Conservation (phyloP, 257 asterid species). For the Przewalskia tangutica region DNA sequence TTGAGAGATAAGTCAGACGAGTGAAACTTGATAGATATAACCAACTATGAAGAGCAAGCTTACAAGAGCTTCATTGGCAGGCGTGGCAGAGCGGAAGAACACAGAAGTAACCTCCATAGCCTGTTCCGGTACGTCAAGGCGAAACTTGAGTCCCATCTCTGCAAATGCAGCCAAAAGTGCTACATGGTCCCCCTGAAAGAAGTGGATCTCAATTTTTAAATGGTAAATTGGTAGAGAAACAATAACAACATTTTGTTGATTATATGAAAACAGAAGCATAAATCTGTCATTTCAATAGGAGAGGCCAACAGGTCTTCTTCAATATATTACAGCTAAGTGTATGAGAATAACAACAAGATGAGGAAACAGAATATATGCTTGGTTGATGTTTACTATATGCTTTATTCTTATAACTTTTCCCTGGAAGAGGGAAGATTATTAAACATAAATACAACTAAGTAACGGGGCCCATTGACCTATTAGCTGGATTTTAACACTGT, state of each 20-base stretch:
- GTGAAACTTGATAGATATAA: background rate
- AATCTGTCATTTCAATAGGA: background rate
- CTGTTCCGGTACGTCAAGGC: conserved; percentile 90
- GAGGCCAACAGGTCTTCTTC: background rate
- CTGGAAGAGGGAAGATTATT: background rate
- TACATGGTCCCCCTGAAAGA: conserved; percentile 87
- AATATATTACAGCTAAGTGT: background rate
- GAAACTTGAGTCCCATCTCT: conserved; percentile 93
- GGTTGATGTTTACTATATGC: background rate
- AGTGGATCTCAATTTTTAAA: conserved; percentile 5
- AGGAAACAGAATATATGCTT: background rate
- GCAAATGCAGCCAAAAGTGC: conserved; percentile 85
- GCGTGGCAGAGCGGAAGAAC: conserved; percentile 81
- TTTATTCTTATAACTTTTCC: background rate
- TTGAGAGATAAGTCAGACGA: conserved; percentile 16
- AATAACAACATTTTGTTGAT: background rate
- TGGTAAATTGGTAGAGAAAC: background rate
- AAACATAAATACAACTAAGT: background rate
- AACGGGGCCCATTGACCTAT: background rate
- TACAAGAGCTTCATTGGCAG: conserved; percentile 80
- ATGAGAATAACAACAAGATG: background rate
- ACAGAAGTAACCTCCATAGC: conserved; percentile 80
- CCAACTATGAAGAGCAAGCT: conserved; percentile 19
- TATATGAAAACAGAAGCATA: background rate
- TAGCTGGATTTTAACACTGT: background rate